These are phyloP conservation scores for Pisolithus albus DNA, from an alignment of 768 basidiomycete genomes.

Conservation along the genomic window DNA sequence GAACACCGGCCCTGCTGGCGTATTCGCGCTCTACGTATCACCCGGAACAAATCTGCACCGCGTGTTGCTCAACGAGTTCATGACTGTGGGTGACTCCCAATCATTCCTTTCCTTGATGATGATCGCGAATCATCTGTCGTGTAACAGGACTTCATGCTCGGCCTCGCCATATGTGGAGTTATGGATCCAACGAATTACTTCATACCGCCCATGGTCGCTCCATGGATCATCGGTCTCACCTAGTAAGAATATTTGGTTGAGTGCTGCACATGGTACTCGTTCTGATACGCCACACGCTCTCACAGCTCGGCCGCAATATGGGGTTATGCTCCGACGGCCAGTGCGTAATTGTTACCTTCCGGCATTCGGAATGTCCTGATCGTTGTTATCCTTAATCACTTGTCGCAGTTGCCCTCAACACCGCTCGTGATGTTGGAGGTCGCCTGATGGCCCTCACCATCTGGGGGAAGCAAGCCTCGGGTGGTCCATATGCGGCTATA, in stretches of 20 bases:
- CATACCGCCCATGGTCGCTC: conserved; percentile 45
- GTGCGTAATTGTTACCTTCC: conserved; percentile 21
- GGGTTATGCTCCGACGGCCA: conserved; percentile 48
- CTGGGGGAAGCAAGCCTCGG: conserved; percentile 44
- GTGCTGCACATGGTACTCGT: neutral
- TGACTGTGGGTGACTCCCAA: conserved; percentile 22
- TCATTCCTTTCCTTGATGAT: neutral
- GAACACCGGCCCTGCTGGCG: conserved; percentile 29
- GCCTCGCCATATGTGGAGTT: conserved; percentile 43
- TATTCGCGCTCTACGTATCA: conserved; percentile 32
- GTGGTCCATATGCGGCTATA: conserved; percentile 48
- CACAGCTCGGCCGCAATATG: conserved; percentile 52
- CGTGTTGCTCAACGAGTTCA: conserved; percentile 35
- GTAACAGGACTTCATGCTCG: conserved; percentile 34
- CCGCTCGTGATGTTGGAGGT: conserved; percentile 56
- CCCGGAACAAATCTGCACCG: conserved; percentile 26
- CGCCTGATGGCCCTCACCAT: conserved; percentile 50
- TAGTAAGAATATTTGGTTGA: conserved; percentile 40
- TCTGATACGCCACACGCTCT: conserved; percentile 1
- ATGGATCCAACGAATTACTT: conserved; percentile 55
- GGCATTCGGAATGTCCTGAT: neutral
- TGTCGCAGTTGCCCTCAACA: conserved; percentile 49
- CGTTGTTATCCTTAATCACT: neutral
- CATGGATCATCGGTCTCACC: conserved; percentile 48
- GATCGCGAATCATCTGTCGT: neutral